phyloP scores from a whole-genome alignment of 2,329 filamentous ascomycete species.

The Aspergillus spinulosporus region DNA sequence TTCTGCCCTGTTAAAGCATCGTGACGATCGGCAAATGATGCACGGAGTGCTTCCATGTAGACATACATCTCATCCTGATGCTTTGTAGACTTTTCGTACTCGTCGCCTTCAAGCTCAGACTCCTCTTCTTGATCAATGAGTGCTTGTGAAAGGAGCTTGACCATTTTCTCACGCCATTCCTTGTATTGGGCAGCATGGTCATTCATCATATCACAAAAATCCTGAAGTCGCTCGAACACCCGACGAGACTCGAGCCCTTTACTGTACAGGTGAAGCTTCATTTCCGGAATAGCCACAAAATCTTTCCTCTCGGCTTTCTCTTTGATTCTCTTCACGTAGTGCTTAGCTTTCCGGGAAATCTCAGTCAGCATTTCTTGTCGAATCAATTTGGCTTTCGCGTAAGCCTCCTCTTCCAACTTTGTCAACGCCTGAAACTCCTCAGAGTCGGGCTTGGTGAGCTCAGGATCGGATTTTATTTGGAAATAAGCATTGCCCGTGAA shows the following conservation, averaged over 20 bases:
- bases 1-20: conserved; percentile 72
- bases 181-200: conserved; percentile 69
- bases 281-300: conserved; percentile 65
- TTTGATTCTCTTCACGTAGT: conserved; percentile 64
- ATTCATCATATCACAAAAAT: conserved; percentile 67
- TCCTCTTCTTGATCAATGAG: conserved; percentile 79
- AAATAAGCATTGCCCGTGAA: conserved; percentile 82
- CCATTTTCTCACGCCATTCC: conserved; percentile 71
- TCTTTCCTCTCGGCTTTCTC: conserved; percentile 54
- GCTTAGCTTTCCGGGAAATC: conserved; percentile 58
- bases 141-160: conserved; percentile 69
- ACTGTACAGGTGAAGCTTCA: conserved; percentile 53
- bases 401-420: conserved; percentile 68
- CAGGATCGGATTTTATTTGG: conserved; percentile 73
- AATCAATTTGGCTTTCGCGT: conserved; percentile 74
- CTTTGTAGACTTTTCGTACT: conserved; percentile 84
- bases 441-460: conserved; percentile 65
- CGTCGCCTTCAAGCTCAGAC: conserved; percentile 79
- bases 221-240: conserved; percentile 65
- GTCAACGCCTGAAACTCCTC: conserved; percentile 67
- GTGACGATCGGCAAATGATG: conserved; percentile 75
- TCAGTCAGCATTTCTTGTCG: conserved; percentile 74
- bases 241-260: conserved; percentile 72
- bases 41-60: conserved; percentile 76
- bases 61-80: conserved; percentile 86